Base-by-base conservation (phyloP, 176 grass and related monocot genomes). In the Olyra latifolia region DNA sequence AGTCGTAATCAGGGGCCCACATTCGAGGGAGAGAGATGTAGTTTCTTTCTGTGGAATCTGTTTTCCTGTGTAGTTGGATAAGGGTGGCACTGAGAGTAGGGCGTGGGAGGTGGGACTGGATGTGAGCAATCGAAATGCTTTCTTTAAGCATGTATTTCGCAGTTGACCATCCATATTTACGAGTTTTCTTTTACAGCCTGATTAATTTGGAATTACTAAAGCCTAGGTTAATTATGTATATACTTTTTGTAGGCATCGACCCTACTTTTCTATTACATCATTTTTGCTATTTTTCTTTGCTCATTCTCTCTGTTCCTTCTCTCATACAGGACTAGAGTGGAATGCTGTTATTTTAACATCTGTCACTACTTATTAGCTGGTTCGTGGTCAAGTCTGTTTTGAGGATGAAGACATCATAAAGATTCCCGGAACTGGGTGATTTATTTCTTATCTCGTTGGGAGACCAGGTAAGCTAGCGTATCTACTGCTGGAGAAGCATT, bases 41-140 rank as follows among this genome's bases (percentile, higher is more conserved):
- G 62, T 35, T 62, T 70, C 66, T 54, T 89, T 89, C 20, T 14
- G 46, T 65, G 82, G 82, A 89, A 65, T 77, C 45, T 64, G 19
- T 81, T 89, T 25, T 74, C 67, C 46, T 32, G 20, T 64, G 44
- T 62, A 48, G 48, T 11, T 49, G 87, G 70, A 84, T 89, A 80
- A 84, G 69, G 59, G 77, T 40, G 13, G 55, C 25, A 71, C 71
- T 69, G 86, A 70, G 45, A 59, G 17, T 9, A 25, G 47, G n/a
- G 12, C 39, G 59, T 32, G 54, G 10, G 42, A 50, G 39, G 59
- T 32, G 54, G 10, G 42, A 50, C 30, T 71, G 49, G 28, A 20
- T 47, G 14, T 50, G 69, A 27, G 58, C 30, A 62, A 14, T 40
- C 45, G 0, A 20, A 73, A 38, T 62, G 42, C 44, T 63, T 63